Evolutionary conservation across 768 basidiomycete genomes (phyloP), one percentile per base, ranked within the genome.

Genomic region (Xanthoconium purpureum): DNA sequence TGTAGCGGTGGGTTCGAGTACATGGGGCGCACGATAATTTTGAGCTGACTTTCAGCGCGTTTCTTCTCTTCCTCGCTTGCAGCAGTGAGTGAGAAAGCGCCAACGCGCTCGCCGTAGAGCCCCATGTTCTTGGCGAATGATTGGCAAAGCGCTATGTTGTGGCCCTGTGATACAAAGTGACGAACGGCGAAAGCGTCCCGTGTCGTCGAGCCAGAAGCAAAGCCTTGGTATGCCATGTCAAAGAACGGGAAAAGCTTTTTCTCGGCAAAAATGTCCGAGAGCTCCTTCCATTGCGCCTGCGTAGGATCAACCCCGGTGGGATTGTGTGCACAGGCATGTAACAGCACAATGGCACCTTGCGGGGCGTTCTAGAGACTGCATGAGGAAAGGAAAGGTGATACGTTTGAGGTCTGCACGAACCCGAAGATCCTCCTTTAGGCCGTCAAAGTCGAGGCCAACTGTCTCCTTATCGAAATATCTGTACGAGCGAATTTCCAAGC

Each of bases 51-150:
- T 74, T 95, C 90, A 40, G 98, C 86, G 47, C 93, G 87, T 33
- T 84, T 87, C 73, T 85, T 90, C 75, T 92, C 92, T 60, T 83
- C 88, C 45, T 85, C 76, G 63, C 82, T 81, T 52, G 76, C 67
- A 18, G 84, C 85, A 50, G 82, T 84, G 66, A 99, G 71, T 17
- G 95, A 96, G 78, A 99, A 94, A 6, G 91, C 89, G n/a, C 97
- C 97, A 56, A 94, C 92, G 64, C 97, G 94, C 77, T 98, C 97
- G 57, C 94, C 96, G 71, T 99, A 99, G 40, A 99, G 83, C 51
- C 97, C 97, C 87, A 98, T 96, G 80, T 98, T 98, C 81, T 99
- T 99, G 38, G 97, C 97, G 73, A 97, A 99, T 37, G 91, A 94
- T 72, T 99, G 97, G 61, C 89, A 82, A 28, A 98, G 82, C 30